phyloP scores from a whole-genome alignment of 371 early-diverging fungal species.

The Circinella umbellata region DNA sequence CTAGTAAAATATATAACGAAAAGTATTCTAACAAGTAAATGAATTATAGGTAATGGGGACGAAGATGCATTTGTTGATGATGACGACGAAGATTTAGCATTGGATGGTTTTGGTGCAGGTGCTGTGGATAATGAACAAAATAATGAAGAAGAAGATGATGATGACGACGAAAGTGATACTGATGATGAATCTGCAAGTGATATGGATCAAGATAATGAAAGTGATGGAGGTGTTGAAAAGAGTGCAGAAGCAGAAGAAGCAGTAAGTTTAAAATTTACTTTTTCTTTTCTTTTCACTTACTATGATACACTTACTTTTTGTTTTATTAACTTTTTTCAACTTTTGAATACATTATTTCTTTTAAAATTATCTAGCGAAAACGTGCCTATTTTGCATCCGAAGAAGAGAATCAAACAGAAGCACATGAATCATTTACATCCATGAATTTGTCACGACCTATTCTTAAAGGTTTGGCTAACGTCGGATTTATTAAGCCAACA shows the following conservation, averaged over 20 bases:
- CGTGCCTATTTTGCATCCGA: constrained; percentile 78
- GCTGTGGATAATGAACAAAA: constrained; percentile 41
- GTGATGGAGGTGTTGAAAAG: constrained; percentile 47
- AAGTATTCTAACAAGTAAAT: neutral
- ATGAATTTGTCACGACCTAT: constrained; percentile 97
- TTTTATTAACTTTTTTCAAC: neutral
- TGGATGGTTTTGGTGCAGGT: constrained; percentile 64
- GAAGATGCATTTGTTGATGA: constrained; percentile 41
- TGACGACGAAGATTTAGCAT: constrained; percentile 54
- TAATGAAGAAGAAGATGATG: constrained; percentile 25
- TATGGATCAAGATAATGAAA: constrained; percentile 37
- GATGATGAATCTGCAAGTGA: constrained; percentile 24
- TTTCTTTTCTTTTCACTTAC: too few species aligned
- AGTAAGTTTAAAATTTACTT: constrained; percentile 1
- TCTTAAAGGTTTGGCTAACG: constrained; percentile 86
- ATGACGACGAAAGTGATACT: constrained; percentile 21
- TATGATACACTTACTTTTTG: neutral
- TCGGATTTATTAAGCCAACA: constrained; percentile 95
- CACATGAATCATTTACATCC: constrained; percentile 77
- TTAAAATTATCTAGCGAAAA: constrained; percentile 54
- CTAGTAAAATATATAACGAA: neutral
- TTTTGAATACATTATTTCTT: neutral
- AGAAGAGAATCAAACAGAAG: constrained; percentile 50
- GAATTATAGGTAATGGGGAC: constrained; percentile 28
- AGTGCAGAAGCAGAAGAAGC: constrained; percentile 47